Percentiles rank a stretch among this genome's conserved stretches.
Evolutionary conservation across 2,329 filamentous ascomycete genomes (phyloP).

Genomic region (Colletotrichum lupini): DNA sequence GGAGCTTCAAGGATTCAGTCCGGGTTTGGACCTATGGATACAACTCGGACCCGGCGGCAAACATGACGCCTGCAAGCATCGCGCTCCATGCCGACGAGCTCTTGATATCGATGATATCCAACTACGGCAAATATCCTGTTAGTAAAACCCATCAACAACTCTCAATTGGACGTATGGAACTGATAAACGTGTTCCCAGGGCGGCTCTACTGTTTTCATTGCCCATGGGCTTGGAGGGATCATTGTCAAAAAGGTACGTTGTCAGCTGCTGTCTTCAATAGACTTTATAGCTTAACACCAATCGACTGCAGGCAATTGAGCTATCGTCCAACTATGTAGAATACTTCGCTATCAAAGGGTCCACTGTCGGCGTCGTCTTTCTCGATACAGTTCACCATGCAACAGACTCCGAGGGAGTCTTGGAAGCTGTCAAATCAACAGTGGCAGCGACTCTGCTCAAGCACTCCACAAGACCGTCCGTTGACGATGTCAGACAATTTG

Average conservation of each 20-base stretch:
- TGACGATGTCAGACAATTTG: conserved; percentile 39
- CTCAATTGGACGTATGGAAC: no score
- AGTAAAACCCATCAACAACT: background rate
- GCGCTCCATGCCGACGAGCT: conserved; percentile 40
- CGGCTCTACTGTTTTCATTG: conserved; percentile 39
- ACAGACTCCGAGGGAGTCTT: conserved; percentile 38
- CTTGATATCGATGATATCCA: conserved; percentile 20
- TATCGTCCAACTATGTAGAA: background rate
- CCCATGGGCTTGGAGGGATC: conserved; percentile 40
- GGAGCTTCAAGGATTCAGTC: conserved; percentile 28
- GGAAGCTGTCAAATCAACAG: conserved; percentile 35
- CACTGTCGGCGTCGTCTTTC: conserved; percentile 36
- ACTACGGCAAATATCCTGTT: conserved; percentile 23
- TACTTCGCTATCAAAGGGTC: conserved; percentile 32
- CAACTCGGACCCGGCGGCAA: conserved; percentile 39
- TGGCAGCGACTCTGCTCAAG: conserved; percentile 16
- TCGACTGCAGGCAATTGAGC: background rate
- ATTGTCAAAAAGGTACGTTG: conserved; percentile 40
- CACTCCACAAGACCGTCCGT: background rate
- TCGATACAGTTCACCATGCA: conserved; percentile 40
- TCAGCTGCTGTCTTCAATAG: no score
- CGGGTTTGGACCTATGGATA: conserved; percentile 40
- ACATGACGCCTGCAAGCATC: conserved; percentile 39
- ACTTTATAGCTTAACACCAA: background rate
- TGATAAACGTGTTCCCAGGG: conserved; percentile 27